phyloP scores from a whole-genome alignment of 768 basidiomycete genomes.

The Phylloporus scabripes region DNA sequence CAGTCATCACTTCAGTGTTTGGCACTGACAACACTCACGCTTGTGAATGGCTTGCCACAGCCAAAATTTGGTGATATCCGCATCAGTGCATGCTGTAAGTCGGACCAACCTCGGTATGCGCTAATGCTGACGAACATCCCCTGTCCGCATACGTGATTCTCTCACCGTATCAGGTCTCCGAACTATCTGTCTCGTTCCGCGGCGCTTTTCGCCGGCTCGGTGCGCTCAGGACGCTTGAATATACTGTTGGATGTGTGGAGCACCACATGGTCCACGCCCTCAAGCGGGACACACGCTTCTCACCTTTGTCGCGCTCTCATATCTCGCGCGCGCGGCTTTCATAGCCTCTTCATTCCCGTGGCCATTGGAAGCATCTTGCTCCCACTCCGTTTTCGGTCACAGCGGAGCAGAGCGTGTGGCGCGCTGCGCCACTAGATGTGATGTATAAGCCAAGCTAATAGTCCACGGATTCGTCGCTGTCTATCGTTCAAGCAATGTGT shows the following conservation, averaged over 20 bases:
- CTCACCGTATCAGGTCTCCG: not conserved
- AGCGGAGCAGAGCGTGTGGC: not conserved
- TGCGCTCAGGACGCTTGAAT: not conserved
- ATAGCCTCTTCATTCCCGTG: not conserved
- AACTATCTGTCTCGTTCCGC: not conserved
- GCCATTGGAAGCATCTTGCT: not conserved
- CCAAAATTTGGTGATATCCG: not conserved
- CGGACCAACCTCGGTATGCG: not conserved
- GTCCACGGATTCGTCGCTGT: not conserved
- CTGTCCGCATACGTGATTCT: not conserved
- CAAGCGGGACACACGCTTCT: not conserved
- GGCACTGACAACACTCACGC: not conserved
- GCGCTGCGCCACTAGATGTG: not conserved
- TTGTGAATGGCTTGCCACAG: not conserved
- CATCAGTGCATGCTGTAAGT: not conserved
- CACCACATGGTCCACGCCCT: not conserved
- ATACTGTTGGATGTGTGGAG: not conserved
- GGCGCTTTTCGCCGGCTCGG: not conserved
- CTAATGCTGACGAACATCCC: not conserved
- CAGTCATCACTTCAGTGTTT: not conserved
- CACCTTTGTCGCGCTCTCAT: not conserved
- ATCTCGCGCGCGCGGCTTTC: not conserved
- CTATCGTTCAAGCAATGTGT: not conserved
- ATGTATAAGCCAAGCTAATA: not conserved
- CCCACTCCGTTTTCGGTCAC: not conserved